These are phyloP conservation scores for Diaporthe capsici DNA, from an alignment of 2,329 filamentous ascomycete genomes.

Conservation along the genomic window DNA sequence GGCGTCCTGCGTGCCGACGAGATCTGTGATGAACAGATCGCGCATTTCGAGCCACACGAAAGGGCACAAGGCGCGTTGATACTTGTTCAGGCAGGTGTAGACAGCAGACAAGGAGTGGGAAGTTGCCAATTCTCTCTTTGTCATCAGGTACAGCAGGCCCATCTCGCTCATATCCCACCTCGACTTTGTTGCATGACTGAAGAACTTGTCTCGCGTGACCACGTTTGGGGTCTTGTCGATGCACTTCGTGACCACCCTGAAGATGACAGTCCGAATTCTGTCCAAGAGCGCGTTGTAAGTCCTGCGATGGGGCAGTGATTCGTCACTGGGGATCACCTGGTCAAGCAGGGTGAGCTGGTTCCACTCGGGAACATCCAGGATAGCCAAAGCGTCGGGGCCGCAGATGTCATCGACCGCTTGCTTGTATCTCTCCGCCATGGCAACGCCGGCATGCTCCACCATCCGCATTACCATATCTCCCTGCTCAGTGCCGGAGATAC, in stretches of 20 bases:
- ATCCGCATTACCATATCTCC: slow-evolving; percentile 35
- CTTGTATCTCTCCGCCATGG: slow-evolving; percentile 63
- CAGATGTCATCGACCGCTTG: slow-evolving; percentile 50
- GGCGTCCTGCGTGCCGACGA: not conserved
- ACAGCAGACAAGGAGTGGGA: slow-evolving; percentile 43
- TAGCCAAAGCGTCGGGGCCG: slow-evolving; percentile 52
- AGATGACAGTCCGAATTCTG: slow-evolving; percentile 37
- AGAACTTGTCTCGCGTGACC: not conserved
- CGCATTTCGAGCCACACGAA: slow-evolving; percentile 52
- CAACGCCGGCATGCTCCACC: slow-evolving; percentile 65
- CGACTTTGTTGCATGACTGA: not conserved
- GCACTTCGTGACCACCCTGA: slow-evolving; percentile 27
- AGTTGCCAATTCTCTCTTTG: slow-evolving; percentile 47
- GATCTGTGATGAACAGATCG: not conserved
- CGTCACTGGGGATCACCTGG: slow-evolving; percentile 25
- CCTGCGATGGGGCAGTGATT: not conserved
- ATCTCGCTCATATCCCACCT: slow-evolving; percentile 47
- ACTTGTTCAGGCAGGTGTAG: slow-evolving; percentile 47
- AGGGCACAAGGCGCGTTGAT: slow-evolving; percentile 54
- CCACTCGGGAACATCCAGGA: slow-evolving; percentile 53
- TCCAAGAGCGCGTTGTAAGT: slow-evolving; percentile 39
- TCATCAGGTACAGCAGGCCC: slow-evolving; percentile 56
- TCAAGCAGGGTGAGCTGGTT: slow-evolving; percentile 43
- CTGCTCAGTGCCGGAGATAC: slow-evolving; percentile 36
- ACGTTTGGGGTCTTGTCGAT: slow-evolving; percentile 24